Conservation (phyloP, 495 filamentous ascomycete species). For the Rhypophila decipiens region DNA sequence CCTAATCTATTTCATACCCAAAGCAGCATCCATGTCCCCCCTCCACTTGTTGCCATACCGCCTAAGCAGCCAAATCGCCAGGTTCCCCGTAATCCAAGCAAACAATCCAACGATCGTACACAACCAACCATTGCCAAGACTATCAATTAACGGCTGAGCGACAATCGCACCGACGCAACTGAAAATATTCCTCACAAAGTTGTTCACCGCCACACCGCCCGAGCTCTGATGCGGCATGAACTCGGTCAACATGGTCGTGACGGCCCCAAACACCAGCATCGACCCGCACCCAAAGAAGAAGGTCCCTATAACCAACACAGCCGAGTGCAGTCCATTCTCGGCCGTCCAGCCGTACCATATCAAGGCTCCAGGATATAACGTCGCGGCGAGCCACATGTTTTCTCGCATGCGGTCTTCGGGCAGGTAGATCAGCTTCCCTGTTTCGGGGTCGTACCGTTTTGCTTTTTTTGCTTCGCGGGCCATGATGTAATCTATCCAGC, state of each 20-base stretch:
- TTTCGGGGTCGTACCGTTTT: conserved; percentile 57
- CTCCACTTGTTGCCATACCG: conserved; percentile 63
- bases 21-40: conserved; percentile 52
- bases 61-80: conserved; percentile 61
- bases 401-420: conserved; percentile 89
- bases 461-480: conserved; percentile 67
- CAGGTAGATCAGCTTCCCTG: conserved; percentile 59
- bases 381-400: conserved; percentile 77
- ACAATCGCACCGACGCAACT: conserved; percentile 69
- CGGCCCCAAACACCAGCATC: conserved; percentile 80
- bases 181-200: conserved; percentile 84
- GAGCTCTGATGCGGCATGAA: conserved; percentile 76
- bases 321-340: conserved; percentile 35
- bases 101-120: conserved; percentile 73
- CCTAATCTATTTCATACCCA: conserved; percentile 8
- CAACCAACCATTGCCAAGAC: conserved; percentile 83
- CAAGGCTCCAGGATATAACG: conserved; percentile 67
- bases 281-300: conserved; percentile 83
- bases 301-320: conserved; percentile 60
- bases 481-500: conserved; percentile 91
- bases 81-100: conserved; percentile 44
- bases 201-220: conserved; percentile 76
- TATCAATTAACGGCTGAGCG: conserved; percentile 69
- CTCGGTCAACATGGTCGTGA: conserved; percentile 81
- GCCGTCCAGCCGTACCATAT: conserved; percentile 54